Percentiles rank a stretch among this genome's conserved stretches.
phyloP scores from a whole-genome alignment of 2,329 filamentous ascomycete genomes.

The Macroventuria anomochaeta region DNA sequence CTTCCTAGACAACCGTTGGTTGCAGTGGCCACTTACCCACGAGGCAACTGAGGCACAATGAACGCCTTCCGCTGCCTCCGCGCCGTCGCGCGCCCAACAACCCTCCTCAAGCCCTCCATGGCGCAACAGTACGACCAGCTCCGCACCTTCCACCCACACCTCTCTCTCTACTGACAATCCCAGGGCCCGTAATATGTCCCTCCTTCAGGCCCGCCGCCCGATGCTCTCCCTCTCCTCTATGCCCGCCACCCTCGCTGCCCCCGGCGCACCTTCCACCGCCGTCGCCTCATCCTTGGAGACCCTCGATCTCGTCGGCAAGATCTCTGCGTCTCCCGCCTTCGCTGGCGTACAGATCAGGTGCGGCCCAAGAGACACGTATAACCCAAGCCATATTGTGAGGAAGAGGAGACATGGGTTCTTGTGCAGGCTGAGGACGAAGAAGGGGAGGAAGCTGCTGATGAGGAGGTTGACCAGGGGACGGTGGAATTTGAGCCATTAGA shows the following conservation, averaged over 20 bases:
- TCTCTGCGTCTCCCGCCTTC: constrained; percentile 47
- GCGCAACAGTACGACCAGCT: constrained; percentile 27
- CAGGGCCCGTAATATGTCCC: constrained; percentile 31
- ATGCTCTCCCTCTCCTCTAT: constrained; percentile 28
- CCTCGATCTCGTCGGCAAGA: constrained; percentile 46
- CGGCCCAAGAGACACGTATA: constrained; percentile 62
- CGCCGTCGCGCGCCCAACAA: constrained; percentile 30
- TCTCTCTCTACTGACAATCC: background rate
- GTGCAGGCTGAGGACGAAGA: constrained; percentile 58
- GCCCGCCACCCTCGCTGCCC: constrained; percentile 24
- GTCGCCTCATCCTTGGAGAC: constrained; percentile 24
- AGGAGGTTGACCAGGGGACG: constrained; percentile 62
- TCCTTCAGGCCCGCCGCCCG: constrained; percentile 37
- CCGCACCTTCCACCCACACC: constrained; percentile 10
- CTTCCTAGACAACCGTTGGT: too few relatives aligned
- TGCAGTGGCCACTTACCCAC: too few relatives aligned
- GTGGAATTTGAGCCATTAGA: constrained; percentile 47
- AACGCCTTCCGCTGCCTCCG: constrained; percentile 43
- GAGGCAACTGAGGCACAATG: too few relatives aligned
- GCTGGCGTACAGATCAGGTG: constrained; percentile 52
- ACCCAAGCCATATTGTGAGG: constrained; percentile 64
- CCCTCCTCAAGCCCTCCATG: constrained; percentile 31
- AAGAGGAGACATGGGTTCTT: constrained; percentile 69
- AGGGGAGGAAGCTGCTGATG: constrained; percentile 61
- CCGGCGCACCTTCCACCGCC: constrained; percentile 24